phyloP scores from a whole-genome alignment of 352 stramenopile genomes.

The Peronospora farinosa region DNA sequence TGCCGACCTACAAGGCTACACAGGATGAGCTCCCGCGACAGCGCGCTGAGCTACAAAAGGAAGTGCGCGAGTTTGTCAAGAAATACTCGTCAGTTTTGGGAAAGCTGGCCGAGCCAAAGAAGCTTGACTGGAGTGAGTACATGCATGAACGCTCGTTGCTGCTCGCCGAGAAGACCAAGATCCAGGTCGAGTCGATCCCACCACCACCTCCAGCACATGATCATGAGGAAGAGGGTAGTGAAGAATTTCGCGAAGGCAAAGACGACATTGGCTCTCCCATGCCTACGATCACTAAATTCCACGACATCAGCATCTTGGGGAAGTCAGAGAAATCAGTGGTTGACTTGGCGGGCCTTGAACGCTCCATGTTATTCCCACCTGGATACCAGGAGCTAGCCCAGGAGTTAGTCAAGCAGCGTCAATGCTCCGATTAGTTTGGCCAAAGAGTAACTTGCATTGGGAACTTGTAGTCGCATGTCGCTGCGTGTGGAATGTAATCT shows the following conservation, averaged over 20 bases:
- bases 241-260: conserved; percentile 26
- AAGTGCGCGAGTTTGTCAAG: conserved; percentile 70
- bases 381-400: conserved; percentile 60
- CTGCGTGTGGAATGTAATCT: neutral
- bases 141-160: conserved; percentile 64
- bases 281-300: conserved; percentile 66
- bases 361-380: conserved; percentile 71
- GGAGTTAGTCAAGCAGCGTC: conserved; percentile 24
- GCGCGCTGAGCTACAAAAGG: conserved; percentile 60
- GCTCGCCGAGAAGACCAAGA: conserved; percentile 29
- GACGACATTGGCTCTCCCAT: conserved; percentile 26
- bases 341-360: conserved; percentile 55
- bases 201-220: conserved; percentile 14
- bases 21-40: conserved; percentile 72
- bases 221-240: conserved; percentile 17
- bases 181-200: conserved; percentile 14
- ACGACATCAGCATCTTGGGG: conserved; percentile 73
- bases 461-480: conserved; percentile 3
- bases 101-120: conserved; percentile 57
- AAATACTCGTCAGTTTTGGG: conserved; percentile 61
- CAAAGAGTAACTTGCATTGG: conserved; percentile 4
- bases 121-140: conserved; percentile 80
- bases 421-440: conserved; percentile 19
- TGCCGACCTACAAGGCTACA: conserved; percentile 70
- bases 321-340: conserved; percentile 69